These are phyloP conservation scores for Trametes gibbosa DNA, from an alignment of 768 basidiomycete genomes.

Conservation along the genomic window DNA sequence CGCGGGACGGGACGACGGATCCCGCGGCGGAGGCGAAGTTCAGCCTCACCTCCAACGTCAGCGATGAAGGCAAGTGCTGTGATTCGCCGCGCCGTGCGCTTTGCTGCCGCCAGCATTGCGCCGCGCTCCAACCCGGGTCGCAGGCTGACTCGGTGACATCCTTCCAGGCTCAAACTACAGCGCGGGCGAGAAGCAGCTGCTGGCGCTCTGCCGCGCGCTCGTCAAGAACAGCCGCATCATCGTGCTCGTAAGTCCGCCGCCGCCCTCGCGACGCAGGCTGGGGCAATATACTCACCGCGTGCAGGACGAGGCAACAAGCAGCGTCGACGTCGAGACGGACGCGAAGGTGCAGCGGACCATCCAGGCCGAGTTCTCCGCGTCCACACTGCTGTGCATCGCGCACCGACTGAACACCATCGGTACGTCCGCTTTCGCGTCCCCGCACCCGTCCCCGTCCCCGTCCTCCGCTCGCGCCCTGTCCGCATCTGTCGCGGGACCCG, in stretches of 20 bases:
- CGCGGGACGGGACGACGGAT: constrained; percentile 43
- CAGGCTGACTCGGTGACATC: not conserved
- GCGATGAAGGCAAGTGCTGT: constrained; percentile 51
- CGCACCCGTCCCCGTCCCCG: not conserved
- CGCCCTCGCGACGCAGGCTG: not conserved
- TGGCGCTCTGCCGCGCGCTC: constrained; percentile 80
- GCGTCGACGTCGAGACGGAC: constrained; percentile 84
- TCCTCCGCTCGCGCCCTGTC: not conserved
- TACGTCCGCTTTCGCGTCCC: constrained; percentile 16
- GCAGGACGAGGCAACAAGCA: constrained; percentile 77
- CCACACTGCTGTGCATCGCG: constrained; percentile 67
- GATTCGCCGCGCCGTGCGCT: not conserved
- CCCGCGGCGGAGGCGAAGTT: constrained; percentile 61
- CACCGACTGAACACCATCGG: constrained; percentile 69
- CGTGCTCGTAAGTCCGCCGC: constrained; percentile 48
- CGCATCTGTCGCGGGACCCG: too few species aligned
- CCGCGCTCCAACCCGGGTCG: not conserved
- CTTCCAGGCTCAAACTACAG: constrained; percentile 42
- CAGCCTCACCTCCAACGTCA: constrained; percentile 56
- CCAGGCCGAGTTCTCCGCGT: constrained; percentile 76
- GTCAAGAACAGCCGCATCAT: constrained; percentile 71
- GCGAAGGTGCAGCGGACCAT: constrained; percentile 88
- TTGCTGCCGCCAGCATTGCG: not conserved
- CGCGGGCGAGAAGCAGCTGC: constrained; percentile 85
- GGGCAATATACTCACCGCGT: not conserved